Base-by-base conservation (phyloP, 129 eudicot genomes). In the carrot (Daucus carota) region DNA sequence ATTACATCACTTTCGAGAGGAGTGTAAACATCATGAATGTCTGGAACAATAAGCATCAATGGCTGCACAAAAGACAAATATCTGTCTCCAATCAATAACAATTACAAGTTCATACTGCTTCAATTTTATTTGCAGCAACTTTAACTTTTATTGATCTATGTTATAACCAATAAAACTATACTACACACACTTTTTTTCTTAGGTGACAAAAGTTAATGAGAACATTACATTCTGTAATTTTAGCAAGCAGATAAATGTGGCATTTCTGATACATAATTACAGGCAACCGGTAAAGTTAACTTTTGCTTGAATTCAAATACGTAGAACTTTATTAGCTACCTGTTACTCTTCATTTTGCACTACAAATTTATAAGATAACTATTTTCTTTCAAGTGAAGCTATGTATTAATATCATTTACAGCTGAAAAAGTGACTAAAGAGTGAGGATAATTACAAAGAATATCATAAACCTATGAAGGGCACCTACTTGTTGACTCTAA, bases 41-140 rank as follows among this genome's bases (percentile, higher is more conserved):
- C 99, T 77, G 97, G 96, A 82, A 95, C 96, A 82, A 95, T 88
- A 72, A 95, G 99, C 99, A 95, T 95, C 91, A 92, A 80, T 1
- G 99, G 97, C 99, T 95, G 90, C 87, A 86, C 78, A 46, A 31
- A 84, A 42, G 26, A 57, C 48, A 38, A 76, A 24, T 57, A 57
- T 6, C 2, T 31, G 63, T 57, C 57, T 8, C 70, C 33, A 60
- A 68, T 74, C 14, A n/a, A 67, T 26, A 12, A 32, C 3, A 26
- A 36, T 18, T 36, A 62, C 75, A 82, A 54, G 18, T 57, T 54
- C 29, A 62, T 32, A 3, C 11, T 75, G 71, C 12, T 36, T 54
- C 52, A 6, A 75, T 11, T 36, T 40, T 16, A n/a, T 59, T n/a
- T 14, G 15, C 38, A 24, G 18, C 59, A 22, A 34, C 60, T 47